A percentile compares a stretch with the other conserved stretches of the same genome.
Evolutionary conservation across 306 rosid genomes (phyloP).

Genomic region (Vigna nakashimae): DNA sequence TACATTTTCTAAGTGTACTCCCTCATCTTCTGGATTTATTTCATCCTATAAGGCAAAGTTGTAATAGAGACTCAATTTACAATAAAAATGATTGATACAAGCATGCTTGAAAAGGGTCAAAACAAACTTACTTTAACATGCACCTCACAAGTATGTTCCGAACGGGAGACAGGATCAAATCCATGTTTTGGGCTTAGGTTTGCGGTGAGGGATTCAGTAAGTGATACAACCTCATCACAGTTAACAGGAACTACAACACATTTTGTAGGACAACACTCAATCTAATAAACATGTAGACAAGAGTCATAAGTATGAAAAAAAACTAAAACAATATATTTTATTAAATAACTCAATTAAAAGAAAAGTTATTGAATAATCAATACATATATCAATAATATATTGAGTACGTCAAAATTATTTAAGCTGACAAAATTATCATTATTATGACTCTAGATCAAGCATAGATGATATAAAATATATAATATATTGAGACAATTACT

Average conservation of each 20-base stretch:
- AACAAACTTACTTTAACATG: slow-evolving; percentile 44
- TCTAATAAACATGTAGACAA: no score
- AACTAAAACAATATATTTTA: no score
- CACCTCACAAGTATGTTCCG: slow-evolving; percentile 36
- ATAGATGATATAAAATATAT: no score
- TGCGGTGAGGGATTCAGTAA: neutral
- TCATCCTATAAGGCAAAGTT: slow-evolving; percentile 47
- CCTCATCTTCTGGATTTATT: slow-evolving; percentile 42
- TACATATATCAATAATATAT: no score
- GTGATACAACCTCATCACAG: slow-evolving; percentile 38
- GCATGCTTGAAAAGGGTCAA: slow-evolving; percentile 37
- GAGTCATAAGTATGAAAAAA: no score
- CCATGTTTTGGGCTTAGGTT: slow-evolving; percentile 40
- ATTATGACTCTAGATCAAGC: no score
- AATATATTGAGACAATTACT: neutral
- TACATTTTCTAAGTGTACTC: slow-evolving; percentile 27
- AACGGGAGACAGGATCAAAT: slow-evolving; percentile 32
- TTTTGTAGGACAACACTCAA: no score
- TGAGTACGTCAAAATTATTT: no score
- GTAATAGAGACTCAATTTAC: slow-evolving; percentile 30
- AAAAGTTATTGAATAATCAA: no score
- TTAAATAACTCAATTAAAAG: no score
- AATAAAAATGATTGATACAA: slow-evolving; percentile 29
- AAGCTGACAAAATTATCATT: no score
- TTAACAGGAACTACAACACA: slow-evolving; percentile 28